Conservation (phyloP, 306 rosid species). For the Trichosanthes cucumerina region DNA sequence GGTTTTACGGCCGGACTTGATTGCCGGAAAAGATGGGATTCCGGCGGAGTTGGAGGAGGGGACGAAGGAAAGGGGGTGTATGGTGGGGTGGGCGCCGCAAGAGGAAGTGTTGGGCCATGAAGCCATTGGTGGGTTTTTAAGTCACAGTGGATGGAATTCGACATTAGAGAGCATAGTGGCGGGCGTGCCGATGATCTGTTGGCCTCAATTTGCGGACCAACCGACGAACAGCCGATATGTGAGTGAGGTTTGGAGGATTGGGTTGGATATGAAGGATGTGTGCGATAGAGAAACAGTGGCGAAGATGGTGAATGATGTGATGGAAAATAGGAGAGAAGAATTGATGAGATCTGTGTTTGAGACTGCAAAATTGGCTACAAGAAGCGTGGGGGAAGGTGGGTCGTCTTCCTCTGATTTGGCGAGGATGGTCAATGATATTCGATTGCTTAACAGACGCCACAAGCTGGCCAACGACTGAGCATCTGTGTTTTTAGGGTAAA, state of each 20-base stretch:
- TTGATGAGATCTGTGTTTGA: not conserved
- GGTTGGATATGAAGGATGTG: constrained; percentile 29
- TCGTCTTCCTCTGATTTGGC: constrained; percentile 15
- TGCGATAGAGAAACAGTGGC: constrained; percentile 12
- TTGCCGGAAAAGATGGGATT: not conserved
- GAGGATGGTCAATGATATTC: constrained; percentile 12
- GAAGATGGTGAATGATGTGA: constrained; percentile 20
- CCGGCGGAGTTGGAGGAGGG: constrained; percentile 20
- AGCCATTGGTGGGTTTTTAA: constrained; percentile 42
- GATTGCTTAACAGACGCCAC: not conserved
- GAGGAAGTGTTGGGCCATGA: constrained; percentile 34
- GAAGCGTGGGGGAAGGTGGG: constrained; percentile 20
- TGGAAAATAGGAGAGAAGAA: constrained; percentile 16
- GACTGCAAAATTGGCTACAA: constrained; percentile 11
- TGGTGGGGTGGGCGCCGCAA: constrained; percentile 49
- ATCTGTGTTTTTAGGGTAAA: not conserved
- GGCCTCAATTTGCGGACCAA: constrained; percentile 23
- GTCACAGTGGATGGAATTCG: constrained; percentile 25
- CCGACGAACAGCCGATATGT: constrained; percentile 19
- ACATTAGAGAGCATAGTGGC: constrained; percentile 21
- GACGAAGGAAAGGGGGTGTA: constrained; percentile 26
- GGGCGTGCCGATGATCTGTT: constrained; percentile 22
- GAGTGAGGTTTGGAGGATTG: constrained; percentile 25
- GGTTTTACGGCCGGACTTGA: constrained; percentile 30
- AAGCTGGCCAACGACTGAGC: not conserved